Evolutionary conservation across 805 yeast genomes (phyloP).

Genomic region (Debaryomyces hansenii): DNA sequence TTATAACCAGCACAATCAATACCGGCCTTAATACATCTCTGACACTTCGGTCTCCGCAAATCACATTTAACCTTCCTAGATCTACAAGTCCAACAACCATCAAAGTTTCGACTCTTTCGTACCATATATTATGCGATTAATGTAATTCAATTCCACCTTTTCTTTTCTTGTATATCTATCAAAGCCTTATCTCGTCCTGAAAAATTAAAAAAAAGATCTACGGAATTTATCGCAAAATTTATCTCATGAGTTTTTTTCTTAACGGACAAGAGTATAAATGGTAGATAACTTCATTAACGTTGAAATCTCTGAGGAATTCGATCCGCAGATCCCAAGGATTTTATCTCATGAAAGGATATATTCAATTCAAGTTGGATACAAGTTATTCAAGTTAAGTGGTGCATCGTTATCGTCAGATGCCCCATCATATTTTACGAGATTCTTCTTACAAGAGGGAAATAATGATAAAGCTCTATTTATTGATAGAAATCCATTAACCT

Average conservation of each 20-base stretch:
- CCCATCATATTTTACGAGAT: slow-evolving; percentile 84
- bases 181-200: no score
- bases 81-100: slow-evolving; percentile 60
- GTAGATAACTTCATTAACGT: background rate
- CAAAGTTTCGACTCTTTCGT: slow-evolving; percentile 35
- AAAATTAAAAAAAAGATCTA: no score
- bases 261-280: background rate
- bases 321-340: slow-evolving; percentile 48
- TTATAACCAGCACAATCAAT: slow-evolving; percentile 51
- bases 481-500: slow-evolving; percentile 73
- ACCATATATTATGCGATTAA: slow-evolving; percentile 11
- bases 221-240: no score
- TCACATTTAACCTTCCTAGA: slow-evolving; percentile 56
- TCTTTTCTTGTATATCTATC: no score
- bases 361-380: slow-evolving; percentile 68
- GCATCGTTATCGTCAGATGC: slow-evolving; percentile 83
- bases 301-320: slow-evolving; percentile 24
- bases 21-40: slow-evolving; percentile 46
- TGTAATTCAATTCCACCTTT: background rate
- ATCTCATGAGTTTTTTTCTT: no score
- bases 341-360: slow-evolving; percentile 72
- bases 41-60: slow-evolving; percentile 44
- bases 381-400: slow-evolving; percentile 67
- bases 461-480: slow-evolving; percentile 52
- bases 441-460: slow-evolving; percentile 47